These are phyloP conservation scores for Stephania japonica DNA, from an alignment of 164 flowering plant species.

Conservation along the genomic window DNA sequence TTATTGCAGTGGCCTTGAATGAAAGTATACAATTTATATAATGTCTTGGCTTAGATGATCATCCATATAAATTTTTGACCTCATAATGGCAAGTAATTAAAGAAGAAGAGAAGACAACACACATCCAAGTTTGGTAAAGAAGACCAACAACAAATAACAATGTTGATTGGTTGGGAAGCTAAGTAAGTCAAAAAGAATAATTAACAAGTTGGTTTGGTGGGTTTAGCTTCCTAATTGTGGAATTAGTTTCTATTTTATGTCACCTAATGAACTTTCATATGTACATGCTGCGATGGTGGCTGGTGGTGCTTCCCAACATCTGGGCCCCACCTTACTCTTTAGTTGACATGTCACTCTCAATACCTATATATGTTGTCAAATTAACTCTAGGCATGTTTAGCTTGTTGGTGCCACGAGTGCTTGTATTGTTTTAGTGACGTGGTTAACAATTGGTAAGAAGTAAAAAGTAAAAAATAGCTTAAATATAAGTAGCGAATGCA, in stretches of 20 bases:
- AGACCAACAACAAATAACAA: constrained; percentile 7
- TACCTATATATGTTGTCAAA: background rate
- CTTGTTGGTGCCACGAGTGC: too few relatives aligned
- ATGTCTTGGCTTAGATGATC: background rate
- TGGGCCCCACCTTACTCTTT: background rate
- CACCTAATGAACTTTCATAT: background rate
- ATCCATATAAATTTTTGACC: background rate
- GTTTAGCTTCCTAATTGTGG: background rate
- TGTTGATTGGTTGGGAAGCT: constrained; percentile 16
- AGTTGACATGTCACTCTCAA: constrained; percentile 4
- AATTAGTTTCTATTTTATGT: background rate
- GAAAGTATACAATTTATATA: background rate
- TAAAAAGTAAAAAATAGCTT: too few relatives aligned
- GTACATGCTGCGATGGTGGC: background rate
- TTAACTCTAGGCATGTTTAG: too few relatives aligned
- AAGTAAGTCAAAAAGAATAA: constrained; percentile 1
- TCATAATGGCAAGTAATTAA: background rate
- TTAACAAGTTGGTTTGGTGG: constrained; percentile 2
- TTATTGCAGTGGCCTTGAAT: background rate
- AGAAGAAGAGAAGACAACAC: background rate
- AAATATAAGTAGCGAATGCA: too few relatives aligned
- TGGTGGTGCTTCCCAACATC: constrained; percentile 3
- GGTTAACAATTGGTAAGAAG: too few relatives aligned
- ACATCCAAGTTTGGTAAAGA: constrained; percentile 28
- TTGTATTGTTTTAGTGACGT: too few relatives aligned